A percentile compares a stretch with the other conserved stretches of the same genome.
These are phyloP conservation scores for Penicillium brevicompactum DNA, from an alignment of 2,329 filamentous ascomycete species.

Conservation along the genomic window DNA sequence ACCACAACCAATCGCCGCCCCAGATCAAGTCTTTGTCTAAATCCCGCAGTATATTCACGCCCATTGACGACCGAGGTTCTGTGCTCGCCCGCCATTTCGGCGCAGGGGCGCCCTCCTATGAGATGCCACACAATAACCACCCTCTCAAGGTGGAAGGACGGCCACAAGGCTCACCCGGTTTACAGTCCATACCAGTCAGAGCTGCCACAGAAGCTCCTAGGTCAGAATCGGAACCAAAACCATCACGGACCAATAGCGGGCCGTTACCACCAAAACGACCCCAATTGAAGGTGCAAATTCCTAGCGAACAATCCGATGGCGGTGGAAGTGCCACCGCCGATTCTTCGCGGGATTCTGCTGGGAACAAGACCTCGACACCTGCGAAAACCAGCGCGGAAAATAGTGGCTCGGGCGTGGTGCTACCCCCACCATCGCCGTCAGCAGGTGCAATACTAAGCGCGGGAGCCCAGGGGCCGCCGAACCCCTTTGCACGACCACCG, in stretches of 20 bases:
- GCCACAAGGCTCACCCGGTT: conserved; percentile 50
- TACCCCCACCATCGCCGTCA: conserved; percentile 91
- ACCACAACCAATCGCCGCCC: conserved; percentile 48
- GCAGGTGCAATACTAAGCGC: conserved; percentile 83
- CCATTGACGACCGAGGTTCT: conserved; percentile 89
- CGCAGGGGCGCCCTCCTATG: conserved; percentile 60
- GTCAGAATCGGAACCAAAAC: conserved; percentile 65
- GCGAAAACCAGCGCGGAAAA: conserved; percentile 56
- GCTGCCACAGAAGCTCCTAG: conserved; percentile 49
- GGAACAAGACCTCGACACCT: conserved; percentile 61
- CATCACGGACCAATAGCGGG: conserved; percentile 76
- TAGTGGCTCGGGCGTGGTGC: conserved; percentile 70
- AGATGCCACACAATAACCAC: conserved; percentile 49
- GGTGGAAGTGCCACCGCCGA: conserved; percentile 72
- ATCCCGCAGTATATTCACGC: conserved; percentile 92
- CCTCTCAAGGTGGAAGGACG: conserved; percentile 36
- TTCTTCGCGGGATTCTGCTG: conserved; percentile 65
- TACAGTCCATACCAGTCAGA: conserved; percentile 63
- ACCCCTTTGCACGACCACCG: conserved; percentile 88
- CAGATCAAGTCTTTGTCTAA: conserved; percentile 69
- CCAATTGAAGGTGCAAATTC: conserved; percentile 89
- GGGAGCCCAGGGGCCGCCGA: conserved; percentile 87
- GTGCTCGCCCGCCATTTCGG: conserved; percentile 82
- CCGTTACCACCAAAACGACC: conserved; percentile 71
- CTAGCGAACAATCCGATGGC: conserved; percentile 80